These are phyloP conservation scores for Rhynchospora pubera DNA, from an alignment of 176 grass and related monocot genomes.

Conservation along the genomic window DNA sequence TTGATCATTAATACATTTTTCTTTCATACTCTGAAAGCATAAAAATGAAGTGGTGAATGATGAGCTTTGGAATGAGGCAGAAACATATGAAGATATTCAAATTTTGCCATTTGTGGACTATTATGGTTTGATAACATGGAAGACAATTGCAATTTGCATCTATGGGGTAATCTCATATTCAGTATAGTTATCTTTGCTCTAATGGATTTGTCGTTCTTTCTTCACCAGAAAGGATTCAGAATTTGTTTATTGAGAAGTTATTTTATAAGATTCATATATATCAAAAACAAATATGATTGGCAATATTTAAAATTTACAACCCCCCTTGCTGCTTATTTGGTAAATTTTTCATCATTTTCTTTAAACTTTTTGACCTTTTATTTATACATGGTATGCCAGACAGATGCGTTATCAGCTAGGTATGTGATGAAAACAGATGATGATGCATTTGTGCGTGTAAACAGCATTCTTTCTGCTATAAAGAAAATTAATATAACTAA, in stretches of 20 bases:
- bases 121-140: constrained; percentile 88
- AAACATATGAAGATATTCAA: constrained; percentile 62
- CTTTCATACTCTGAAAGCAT: constrained; percentile 47
- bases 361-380: neutral
- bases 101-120: constrained; percentile 83
- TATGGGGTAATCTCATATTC: constrained; percentile 50
- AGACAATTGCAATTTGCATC: constrained; percentile 94
- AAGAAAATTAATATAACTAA: constrained; percentile 44
- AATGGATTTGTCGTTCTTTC: too few species aligned
- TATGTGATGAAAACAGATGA: constrained; percentile 98
- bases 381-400: constrained; percentile 31
- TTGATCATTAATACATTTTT: neutral
- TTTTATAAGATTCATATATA: too few species aligned
- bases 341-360: neutral
- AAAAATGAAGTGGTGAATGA: constrained; percentile 78
- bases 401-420: constrained; percentile 54
- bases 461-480: constrained; percentile 62
- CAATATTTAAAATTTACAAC: too few species aligned
- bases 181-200: neutral
- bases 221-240: too few species aligned
- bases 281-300: too few species aligned
- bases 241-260: too few species aligned
- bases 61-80: constrained; percentile 81
- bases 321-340: neutral
- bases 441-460: constrained; percentile 92